Evolutionary conservation across 1,284 basidiomycete genomes (phyloP).

Genomic region (Kalmanozyma brasiliensis): DNA sequence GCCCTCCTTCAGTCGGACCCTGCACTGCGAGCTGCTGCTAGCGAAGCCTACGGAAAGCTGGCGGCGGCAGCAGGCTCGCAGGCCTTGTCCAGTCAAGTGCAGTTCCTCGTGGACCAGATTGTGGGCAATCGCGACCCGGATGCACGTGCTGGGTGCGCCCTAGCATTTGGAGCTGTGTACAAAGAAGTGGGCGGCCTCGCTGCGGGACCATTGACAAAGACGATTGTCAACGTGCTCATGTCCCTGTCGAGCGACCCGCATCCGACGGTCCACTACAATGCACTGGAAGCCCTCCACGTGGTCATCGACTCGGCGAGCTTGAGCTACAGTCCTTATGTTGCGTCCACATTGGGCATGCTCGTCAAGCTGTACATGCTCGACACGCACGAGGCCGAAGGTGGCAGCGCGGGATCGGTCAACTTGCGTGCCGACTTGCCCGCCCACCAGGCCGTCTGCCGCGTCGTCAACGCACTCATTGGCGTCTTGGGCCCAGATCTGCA

Average conservation of each 20-base stretch:
- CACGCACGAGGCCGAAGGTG: conserved; percentile 93
- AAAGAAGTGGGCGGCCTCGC: conserved; percentile 90
- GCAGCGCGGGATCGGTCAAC: conserved; percentile 80
- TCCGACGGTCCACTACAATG: conserved; percentile 93
- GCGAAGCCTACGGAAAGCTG: conserved; percentile 88
- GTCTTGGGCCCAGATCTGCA: conserved; percentile 95
- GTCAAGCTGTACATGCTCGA: conserved; percentile 90
- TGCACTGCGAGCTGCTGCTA: conserved; percentile 81
- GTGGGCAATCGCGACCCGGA: conserved; percentile 94
- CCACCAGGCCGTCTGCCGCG: conserved; percentile 88
- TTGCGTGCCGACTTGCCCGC: conserved; percentile 88
- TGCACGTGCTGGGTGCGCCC: conserved; percentile 89
- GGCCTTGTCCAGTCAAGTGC: conserved; percentile 88
- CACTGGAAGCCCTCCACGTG: conserved; percentile 83
- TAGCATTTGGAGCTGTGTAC: conserved; percentile 94
- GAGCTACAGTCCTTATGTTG: conserved; percentile 88
- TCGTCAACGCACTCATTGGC: conserved; percentile 90
- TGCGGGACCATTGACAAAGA: conserved; percentile 92
- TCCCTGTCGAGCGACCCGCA: conserved; percentile 95
- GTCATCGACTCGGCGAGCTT: conserved; percentile 93
- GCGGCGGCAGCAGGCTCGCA: conserved; percentile 84
- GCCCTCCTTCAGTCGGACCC: conserved; percentile 83
- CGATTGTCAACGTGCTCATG: conserved; percentile 94
- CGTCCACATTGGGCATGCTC: conserved; percentile 88
- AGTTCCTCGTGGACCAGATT: conserved; percentile 93